Evolutionary conservation across 352 stramenopile genomes (phyloP).

Genomic region (Globisporangium megalacanthum): DNA sequence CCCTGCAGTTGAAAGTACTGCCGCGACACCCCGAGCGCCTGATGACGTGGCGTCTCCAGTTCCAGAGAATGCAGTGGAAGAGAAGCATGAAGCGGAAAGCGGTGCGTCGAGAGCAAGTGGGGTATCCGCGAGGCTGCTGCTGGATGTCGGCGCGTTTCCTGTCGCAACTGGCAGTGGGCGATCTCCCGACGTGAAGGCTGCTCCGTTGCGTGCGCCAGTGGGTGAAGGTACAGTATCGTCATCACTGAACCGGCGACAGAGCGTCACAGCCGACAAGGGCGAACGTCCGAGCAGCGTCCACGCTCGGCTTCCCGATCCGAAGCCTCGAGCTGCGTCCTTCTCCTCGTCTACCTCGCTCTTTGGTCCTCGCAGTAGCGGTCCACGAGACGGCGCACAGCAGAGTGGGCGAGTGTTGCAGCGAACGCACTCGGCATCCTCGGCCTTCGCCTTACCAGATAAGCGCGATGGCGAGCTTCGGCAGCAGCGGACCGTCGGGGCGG

Average conservation of each 20-base stretch:
- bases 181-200: not conserved
- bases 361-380: not conserved
- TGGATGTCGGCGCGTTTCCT: not conserved
- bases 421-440: conserved; percentile 10
- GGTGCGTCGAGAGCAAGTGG: too few relatives aligned
- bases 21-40: too few relatives aligned
- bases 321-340: conserved; percentile 36
- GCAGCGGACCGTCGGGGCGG: conserved; percentile 10
- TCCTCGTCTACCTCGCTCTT: conserved; percentile 15
- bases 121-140: not conserved
- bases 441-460: conserved; percentile 10
- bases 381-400: not conserved
- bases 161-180: not conserved
- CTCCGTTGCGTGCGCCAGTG: not conserved
- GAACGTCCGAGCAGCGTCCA: conserved; percentile 18
- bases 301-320: conserved; percentile 10
- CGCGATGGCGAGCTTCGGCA: conserved; percentile 17
- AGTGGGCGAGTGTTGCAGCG: conserved; percentile 5
- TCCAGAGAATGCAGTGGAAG: too few relatives aligned
- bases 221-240: conserved; percentile 1
- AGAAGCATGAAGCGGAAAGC: too few relatives aligned
- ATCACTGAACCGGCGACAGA: conserved; percentile 7
- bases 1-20: too few relatives aligned
- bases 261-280: conserved; percentile 18
- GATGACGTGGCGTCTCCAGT: too few relatives aligned